Conservation (phyloP, 108 stramenopile species). For the Cyclostephanos invisitatus region DNA sequence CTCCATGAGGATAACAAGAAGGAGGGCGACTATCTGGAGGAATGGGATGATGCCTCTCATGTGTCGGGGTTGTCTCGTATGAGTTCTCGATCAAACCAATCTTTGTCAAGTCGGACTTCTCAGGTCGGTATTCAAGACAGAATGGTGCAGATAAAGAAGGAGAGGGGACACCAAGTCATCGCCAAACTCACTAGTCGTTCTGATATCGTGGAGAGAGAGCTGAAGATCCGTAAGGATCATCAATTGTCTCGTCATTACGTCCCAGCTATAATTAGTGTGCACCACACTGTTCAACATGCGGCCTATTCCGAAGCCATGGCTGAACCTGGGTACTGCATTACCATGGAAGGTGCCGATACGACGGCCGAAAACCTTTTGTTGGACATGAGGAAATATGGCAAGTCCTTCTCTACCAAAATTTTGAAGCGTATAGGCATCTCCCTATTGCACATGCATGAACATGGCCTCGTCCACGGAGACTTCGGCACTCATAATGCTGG, state of each 20-base stretch:
- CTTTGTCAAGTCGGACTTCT: constrained; percentile 54
- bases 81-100: constrained; percentile 71
- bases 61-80: constrained; percentile 70
- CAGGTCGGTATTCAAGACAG: constrained; percentile 80
- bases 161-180: constrained; percentile 88
- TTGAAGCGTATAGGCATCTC: constrained; percentile 84
- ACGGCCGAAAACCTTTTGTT: constrained; percentile 89
- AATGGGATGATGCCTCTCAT: constrained; percentile 77
- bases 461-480: constrained; percentile 86
- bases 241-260: constrained; percentile 87
- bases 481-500: constrained; percentile 90
- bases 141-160: constrained; percentile 72
- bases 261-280: constrained; percentile 86
- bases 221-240: constrained; percentile 81
- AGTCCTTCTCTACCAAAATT: constrained; percentile 75
- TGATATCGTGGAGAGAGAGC: constrained; percentile 83
- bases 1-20: constrained; percentile 80
- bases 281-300: constrained; percentile 88
- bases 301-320: constrained; percentile 90
- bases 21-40: constrained; percentile 73
- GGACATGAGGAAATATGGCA: constrained; percentile 75
- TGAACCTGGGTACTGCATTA: constrained; percentile 88
- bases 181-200: constrained; percentile 84
- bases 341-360: constrained; percentile 90
- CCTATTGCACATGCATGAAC: constrained; percentile 83